These are phyloP conservation scores for Fusarium proliferatum DNA, from an alignment of 2,329 filamentous ascomycete species.

Conservation along the genomic window DNA sequence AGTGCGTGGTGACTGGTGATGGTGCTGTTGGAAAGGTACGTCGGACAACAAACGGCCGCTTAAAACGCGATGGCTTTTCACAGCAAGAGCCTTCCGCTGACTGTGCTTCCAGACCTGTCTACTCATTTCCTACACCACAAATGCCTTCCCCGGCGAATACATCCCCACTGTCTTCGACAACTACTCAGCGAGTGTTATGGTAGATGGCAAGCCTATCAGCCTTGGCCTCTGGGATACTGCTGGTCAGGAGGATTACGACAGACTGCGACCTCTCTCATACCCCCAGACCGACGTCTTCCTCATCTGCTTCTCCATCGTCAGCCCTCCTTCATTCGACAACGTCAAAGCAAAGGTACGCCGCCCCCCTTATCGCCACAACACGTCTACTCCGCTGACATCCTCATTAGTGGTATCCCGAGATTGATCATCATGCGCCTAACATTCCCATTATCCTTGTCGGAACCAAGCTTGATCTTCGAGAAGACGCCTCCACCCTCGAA, in stretches of 20 bases:
- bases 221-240: constrained; percentile 98
- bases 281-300: constrained; percentile 98
- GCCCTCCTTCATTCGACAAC: constrained; percentile 98
- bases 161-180: constrained; percentile 99
- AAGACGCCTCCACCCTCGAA: constrained; percentile 85
- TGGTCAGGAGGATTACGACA: constrained; percentile 98
- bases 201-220: constrained; percentile 97
- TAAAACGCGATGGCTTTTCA: neutral
- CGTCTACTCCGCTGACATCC: constrained; percentile 20
- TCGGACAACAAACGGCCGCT: constrained; percentile 9
- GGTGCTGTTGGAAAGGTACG: constrained; percentile 97
- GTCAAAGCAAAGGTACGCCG: constrained; percentile 91
- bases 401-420: constrained; percentile 92
- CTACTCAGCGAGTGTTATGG: constrained; percentile 99
- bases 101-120: constrained; percentile 82
- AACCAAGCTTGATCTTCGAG: constrained; percentile 94
- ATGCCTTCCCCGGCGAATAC: constrained; percentile 99
- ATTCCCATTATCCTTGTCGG: constrained; percentile 97
- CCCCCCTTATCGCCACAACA: neutral
- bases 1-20: constrained; percentile 99
- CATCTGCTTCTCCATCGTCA: constrained; percentile 98
- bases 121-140: constrained; percentile 98
- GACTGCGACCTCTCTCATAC: constrained; percentile 93
- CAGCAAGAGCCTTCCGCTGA: constrained; percentile 43
- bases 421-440: constrained; percentile 94